phyloP scores from a whole-genome alignment of 1,284 basidiomycete genomes.

The Ceratobasidium sp. region DNA sequence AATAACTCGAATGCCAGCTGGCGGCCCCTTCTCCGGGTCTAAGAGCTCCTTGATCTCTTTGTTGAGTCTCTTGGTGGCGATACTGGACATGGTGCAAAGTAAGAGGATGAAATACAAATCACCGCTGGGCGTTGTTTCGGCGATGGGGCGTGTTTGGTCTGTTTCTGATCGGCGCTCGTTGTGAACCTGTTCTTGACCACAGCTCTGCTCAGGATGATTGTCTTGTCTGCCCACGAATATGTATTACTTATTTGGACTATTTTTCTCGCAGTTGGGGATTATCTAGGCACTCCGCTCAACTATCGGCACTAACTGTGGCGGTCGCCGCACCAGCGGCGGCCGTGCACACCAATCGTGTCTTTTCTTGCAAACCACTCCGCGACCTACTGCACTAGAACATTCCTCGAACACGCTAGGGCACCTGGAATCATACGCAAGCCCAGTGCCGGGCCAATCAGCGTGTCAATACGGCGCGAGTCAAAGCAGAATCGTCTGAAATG shows the following conservation, averaged over 20 bases:
- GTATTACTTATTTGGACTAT: background rate
- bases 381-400: background rate
- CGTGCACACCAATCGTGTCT: background rate
- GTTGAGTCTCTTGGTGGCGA: slow-evolving; percentile 71
- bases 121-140: background rate
- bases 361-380: background rate
- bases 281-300: background rate
- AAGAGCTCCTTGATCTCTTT: slow-evolving; percentile 73
- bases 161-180: slow-evolving; percentile 20
- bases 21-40: slow-evolving; percentile 42
- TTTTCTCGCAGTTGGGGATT: no score
- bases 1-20: slow-evolving; percentile 72
- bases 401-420: background rate
- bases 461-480: background rate
- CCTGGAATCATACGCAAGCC: background rate
- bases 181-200: background rate
- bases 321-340: background rate
- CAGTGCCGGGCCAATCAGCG: background rate
- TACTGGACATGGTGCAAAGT: slow-evolving; percentile 63
- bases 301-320: background rate
- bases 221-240: no score
- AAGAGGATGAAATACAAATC: background rate
- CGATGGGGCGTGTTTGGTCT: background rate
- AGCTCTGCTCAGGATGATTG: background rate
- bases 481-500: background rate